These are phyloP conservation scores for Astragalus glycyphyllos DNA, from an alignment of 306 rosid genomes.

Conservation along the genomic window DNA sequence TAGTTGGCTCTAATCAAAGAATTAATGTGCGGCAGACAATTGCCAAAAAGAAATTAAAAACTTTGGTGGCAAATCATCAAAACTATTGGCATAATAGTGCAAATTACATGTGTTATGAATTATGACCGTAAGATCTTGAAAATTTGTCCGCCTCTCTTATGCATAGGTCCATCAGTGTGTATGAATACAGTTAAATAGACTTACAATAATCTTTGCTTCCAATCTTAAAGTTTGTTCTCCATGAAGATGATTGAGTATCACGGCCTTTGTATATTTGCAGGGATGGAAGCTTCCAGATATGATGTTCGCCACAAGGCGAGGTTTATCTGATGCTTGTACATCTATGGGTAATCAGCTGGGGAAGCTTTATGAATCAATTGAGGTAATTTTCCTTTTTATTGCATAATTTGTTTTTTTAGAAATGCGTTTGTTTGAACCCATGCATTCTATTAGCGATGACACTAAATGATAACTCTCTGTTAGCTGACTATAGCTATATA, in stretches of 20 bases:
- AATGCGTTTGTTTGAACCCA: background rate
- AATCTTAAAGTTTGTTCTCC: background rate
- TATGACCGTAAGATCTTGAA: slow-evolving; percentile 19
- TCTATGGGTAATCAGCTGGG: slow-evolving; percentile 79
- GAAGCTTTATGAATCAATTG: slow-evolving; percentile 70
- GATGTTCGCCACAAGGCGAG: slow-evolving; percentile 94
- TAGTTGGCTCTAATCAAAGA: background rate
- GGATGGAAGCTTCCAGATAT: slow-evolving; percentile 89
- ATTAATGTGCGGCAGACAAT: background rate
- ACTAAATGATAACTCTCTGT: slow-evolving; percentile 18
- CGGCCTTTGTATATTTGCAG: slow-evolving; percentile 55
- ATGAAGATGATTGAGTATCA: slow-evolving; percentile 23
- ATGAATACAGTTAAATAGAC: too few species aligned
- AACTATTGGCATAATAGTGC: slow-evolving; percentile 11
- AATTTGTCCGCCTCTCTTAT: background rate
- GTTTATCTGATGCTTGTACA: slow-evolving; percentile 82
- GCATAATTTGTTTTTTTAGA: slow-evolving; percentile 12
- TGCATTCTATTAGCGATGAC: slow-evolving; percentile 13
- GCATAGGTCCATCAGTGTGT: too few species aligned
- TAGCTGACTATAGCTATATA: background rate
- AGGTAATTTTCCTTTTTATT: slow-evolving; percentile 52
- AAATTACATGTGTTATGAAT: background rate
- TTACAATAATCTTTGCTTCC: too few species aligned
- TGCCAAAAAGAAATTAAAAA: background rate
- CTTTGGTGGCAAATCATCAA: slow-evolving; percentile 9